Base-by-base conservation (phyloP, 2,329 filamentous ascomycete genomes). In the Orbilia oligospora region DNA sequence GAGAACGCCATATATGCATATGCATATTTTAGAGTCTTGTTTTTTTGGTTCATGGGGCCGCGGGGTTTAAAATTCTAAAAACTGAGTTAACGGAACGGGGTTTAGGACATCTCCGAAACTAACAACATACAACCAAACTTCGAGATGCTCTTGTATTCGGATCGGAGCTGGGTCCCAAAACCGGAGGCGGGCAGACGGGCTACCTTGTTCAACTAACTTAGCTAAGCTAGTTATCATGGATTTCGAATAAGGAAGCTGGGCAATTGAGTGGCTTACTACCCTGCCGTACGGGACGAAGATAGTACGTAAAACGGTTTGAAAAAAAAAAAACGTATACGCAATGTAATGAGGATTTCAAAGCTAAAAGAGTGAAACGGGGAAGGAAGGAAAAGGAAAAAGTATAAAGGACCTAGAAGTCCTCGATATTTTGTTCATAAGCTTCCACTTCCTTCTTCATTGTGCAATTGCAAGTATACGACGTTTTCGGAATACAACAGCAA, bases 71-170 rank as follows among this genome's bases (percentile, higher is more conserved):
- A 44, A 12, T 27, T 30, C 5, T 12, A 3, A 41, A 41, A 49
- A 36, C 44, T 44, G 24, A 41, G 61, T 65, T 65, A 64, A 41
- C 55, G 27, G 27, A 36, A 27, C 65, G 65, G 65, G 49, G 49
- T 68, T 68, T 68, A 56, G 61, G 24, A 36, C 16, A 68, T 56
- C 36, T 68, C 49, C 61, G 61, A 22, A 48, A 41, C 61, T 65
- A 65, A 65, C 20, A 46, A 63, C 10, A 20, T n/a, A 9, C 20
- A 10, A 5, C 2, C 9, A 10, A 38, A 38, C 36, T 30, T 3
- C 27, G 27, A 3, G 10, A 3, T 10, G 36, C 12, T 5, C 8
- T 3, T 9, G 8, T 9, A 2, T 38, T 14, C 12, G 36, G 36
- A 14, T 14, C 12, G 12, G 36, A 38, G 9, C 36, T 10, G 9